Conservation (phyloP, 2,329 filamentous ascomycete species). For the Hypoxylon sp. region DNA sequence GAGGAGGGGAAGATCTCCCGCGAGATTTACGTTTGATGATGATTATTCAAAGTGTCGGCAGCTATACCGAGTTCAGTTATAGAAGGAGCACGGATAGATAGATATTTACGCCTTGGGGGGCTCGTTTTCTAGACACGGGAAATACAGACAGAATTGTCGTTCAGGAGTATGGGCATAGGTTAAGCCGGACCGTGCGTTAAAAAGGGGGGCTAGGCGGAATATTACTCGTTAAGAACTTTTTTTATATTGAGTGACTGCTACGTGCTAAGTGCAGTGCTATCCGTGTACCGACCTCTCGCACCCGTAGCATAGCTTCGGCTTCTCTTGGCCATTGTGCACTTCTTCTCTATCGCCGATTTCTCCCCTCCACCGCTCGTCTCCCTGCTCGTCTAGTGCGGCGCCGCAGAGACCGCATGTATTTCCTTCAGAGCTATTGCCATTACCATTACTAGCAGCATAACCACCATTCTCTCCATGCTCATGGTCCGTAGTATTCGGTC, state of each 20-base stretch:
- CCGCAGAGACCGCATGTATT: slow-evolving; percentile 77
- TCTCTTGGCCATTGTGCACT: slow-evolving; percentile 21
- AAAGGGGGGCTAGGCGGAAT: slow-evolving; percentile 1
- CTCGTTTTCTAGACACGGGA: slow-evolving; percentile 11
- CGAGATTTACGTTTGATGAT: not conserved
- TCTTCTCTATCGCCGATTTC: slow-evolving; percentile 63
- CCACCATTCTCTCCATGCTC: slow-evolving; percentile 13
- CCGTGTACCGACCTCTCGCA: slow-evolving; percentile 75
- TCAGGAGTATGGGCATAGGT: not conserved
- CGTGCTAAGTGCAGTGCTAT: slow-evolving; percentile 49
- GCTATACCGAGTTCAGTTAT: slow-evolving; percentile 10
- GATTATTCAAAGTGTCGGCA: slow-evolving; percentile 1
- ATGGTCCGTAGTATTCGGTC: slow-evolving; percentile 50
- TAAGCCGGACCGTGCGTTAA: not conserved
- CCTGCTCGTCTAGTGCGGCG: slow-evolving; percentile 72
- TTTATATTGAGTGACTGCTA: slow-evolving; percentile 7
- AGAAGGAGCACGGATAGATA: slow-evolving; percentile 18
- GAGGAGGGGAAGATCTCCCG: not conserved
- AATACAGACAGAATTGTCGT: not conserved
- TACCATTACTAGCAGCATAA: slow-evolving; percentile 50
- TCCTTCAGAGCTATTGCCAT: not conserved
- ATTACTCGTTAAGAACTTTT: not conserved
- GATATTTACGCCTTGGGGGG: slow-evolving; percentile 3
- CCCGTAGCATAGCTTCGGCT: slow-evolving; percentile 74
- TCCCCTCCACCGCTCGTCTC: slow-evolving; percentile 73